Conservation (phyloP, 1,284 basidiomycete genomes). For the Rhodotorula sp. region DNA sequence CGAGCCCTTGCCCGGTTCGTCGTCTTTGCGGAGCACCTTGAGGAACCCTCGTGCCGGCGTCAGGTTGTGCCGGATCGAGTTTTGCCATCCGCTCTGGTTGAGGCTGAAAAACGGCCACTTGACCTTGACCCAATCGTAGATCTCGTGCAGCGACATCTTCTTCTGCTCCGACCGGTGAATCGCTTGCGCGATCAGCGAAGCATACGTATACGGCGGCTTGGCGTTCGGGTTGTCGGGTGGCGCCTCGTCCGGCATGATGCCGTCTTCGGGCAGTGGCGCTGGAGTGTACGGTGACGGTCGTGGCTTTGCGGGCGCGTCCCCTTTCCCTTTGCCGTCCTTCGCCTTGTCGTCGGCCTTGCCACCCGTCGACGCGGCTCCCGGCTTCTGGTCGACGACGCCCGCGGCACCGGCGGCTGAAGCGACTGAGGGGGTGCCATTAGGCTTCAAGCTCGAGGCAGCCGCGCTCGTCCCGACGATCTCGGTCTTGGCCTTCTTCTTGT, state of each 20-base stretch:
- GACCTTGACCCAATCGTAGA: conserved; percentile 42
- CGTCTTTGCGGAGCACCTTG: conserved; percentile 30
- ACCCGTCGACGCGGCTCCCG: background rate
- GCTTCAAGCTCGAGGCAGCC: background rate
- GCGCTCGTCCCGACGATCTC: background rate
- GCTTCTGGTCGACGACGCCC: background rate
- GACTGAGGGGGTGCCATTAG: too few relatives aligned
- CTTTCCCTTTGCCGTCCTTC: background rate
- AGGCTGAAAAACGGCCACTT: conserved; percentile 43
- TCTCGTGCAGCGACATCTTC: conserved; percentile 38
- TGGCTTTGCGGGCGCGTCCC: conserved; percentile 8
- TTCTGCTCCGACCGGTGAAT: conserved; percentile 19
- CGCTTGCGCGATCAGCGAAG: conserved; percentile 44
- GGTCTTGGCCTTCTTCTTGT: conserved; percentile 18
- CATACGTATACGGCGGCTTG: conserved; percentile 45
- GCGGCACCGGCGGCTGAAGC: background rate
- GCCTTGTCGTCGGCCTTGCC: background rate
- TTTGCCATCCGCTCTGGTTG: conserved; percentile 41
- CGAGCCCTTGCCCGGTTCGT: conserved; percentile 34
- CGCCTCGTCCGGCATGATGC: conserved; percentile 13
- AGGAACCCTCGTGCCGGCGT: conserved; percentile 42
- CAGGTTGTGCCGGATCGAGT: conserved; percentile 43
- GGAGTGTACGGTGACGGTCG: conserved; percentile 31
- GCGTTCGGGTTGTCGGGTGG: conserved; percentile 19
- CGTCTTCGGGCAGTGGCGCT: conserved; percentile 18